Evolutionary conservation across 257 asterid species (phyloP).

Genomic region (Capsicum pubescens): DNA sequence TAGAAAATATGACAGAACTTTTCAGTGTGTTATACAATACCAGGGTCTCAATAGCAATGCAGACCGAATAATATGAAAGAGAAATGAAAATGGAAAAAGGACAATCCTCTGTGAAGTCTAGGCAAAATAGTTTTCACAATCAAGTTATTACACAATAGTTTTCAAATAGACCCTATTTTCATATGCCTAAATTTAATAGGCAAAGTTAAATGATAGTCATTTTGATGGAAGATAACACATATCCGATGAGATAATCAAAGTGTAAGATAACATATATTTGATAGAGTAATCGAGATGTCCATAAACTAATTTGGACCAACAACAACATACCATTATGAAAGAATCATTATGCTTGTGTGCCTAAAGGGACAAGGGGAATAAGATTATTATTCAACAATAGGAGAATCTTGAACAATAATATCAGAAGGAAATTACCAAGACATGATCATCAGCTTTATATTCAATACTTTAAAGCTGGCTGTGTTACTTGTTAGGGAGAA

Average conservation of each 20-base stretch:
- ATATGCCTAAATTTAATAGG: not conserved
- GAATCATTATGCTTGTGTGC: not conserved
- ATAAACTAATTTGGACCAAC: not conserved
- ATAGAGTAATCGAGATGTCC: not conserved
- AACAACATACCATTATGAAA: not conserved
- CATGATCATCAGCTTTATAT: not conserved
- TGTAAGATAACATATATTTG: not conserved
- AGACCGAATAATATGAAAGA: no score
- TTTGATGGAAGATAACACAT: not conserved
- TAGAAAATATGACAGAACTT: no score
- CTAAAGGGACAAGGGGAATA: not conserved
- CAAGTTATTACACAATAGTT: not conserved
- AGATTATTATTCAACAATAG: not conserved
- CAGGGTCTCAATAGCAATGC: no score
- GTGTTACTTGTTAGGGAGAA: constrained; percentile 10
- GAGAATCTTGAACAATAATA: not conserved
- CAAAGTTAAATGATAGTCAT: not conserved
- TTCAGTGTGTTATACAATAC: no score
- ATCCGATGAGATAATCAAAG: not conserved
- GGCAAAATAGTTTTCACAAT: no score
- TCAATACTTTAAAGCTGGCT: constrained; percentile 24
- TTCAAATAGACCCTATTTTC: not conserved
- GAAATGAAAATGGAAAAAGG: no score
- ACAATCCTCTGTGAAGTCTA: no score
- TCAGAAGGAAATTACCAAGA: not conserved